Evolutionary conservation across 2,329 filamentous ascomycete species (phyloP).

Genomic region (Pseudopyricularia javanii): DNA sequence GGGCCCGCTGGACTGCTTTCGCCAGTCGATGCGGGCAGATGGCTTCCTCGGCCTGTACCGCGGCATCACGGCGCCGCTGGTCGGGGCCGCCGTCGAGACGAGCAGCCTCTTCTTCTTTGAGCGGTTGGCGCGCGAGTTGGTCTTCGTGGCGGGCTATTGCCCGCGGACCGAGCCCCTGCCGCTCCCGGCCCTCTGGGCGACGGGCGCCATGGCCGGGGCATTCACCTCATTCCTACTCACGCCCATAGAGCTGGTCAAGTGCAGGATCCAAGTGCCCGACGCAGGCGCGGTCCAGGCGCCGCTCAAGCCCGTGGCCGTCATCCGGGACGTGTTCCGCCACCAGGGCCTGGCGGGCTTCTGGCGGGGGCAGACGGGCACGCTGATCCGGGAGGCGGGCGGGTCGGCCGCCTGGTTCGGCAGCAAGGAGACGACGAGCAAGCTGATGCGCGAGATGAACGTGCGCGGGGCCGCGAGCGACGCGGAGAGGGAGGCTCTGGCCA

Average conservation of each 20-base stretch:
- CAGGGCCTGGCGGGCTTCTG: slow-evolving; percentile 82
- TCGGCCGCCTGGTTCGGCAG: slow-evolving; percentile 91
- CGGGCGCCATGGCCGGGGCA: slow-evolving; percentile 75
- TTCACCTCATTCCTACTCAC: slow-evolving; percentile 87
- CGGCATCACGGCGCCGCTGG: slow-evolving; percentile 80
- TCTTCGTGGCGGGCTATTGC: slow-evolving; percentile 40
- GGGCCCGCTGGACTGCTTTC: slow-evolving; percentile 87
- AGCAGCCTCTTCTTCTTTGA: slow-evolving; percentile 92
- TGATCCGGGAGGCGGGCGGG: slow-evolving; percentile 88
- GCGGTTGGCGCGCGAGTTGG: slow-evolving; percentile 54
- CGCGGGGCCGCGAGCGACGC: slow-evolving; percentile 22
- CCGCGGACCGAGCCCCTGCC: slow-evolving; percentile 50
- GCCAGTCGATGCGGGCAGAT: slow-evolving; percentile 67
- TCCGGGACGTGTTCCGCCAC: slow-evolving; percentile 67
- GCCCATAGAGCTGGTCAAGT: slow-evolving; percentile 94
- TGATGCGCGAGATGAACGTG: slow-evolving; percentile 52
- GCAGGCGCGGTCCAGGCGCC: slow-evolving; percentile 29
- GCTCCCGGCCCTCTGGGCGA: slow-evolving; percentile 62
- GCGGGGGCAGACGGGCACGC: slow-evolving; percentile 85
- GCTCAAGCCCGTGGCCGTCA: slow-evolving; percentile 56
- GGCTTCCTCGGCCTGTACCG: slow-evolving; percentile 78
- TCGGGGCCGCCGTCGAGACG: slow-evolving; percentile 85
- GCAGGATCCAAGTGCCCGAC: slow-evolving; percentile 80
- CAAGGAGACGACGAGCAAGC: slow-evolving; percentile 66
- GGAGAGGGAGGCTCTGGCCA: slow-evolving; percentile 26